Evolutionary conservation across 306 rosid genomes (phyloP).

Genomic region (Quercus glauca): DNA sequence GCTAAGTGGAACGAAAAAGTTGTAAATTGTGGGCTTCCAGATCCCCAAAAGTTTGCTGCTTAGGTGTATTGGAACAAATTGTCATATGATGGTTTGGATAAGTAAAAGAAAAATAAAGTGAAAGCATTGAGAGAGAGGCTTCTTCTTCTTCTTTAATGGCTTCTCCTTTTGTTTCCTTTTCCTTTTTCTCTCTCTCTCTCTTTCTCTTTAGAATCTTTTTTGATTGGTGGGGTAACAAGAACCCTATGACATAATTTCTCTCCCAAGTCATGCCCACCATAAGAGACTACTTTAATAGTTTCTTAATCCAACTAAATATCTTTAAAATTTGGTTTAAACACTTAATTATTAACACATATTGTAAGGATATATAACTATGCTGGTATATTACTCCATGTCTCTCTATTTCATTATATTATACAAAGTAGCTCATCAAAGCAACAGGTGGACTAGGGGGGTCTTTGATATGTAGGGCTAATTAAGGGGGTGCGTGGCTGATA

Average conservation of each 20-base stretch:
- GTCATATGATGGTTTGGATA: constrained; percentile 31
- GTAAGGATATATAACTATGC: too few relatives aligned
- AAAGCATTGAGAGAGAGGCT: constrained; percentile 10
- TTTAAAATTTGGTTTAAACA: background rate
- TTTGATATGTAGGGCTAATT: constrained; percentile 16
- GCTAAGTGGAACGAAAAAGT: constrained; percentile 34
- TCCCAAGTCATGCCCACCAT: constrained; percentile 21
- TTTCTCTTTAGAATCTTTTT: constrained; percentile 27
- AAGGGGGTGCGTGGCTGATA: constrained; percentile 11
- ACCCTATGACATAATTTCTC: constrained; percentile 18
- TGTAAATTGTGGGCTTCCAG: constrained; percentile 30
- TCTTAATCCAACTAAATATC: constrained; percentile 1
- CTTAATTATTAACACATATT: background rate
- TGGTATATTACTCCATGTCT: too few relatives aligned
- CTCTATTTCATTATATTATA: background rate
- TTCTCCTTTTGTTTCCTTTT: constrained; percentile 7
- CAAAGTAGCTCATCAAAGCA: constrained; percentile 3
- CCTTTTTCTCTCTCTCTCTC: background rate
- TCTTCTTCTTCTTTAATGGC: constrained; percentile 13
- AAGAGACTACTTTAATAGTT: background rate
- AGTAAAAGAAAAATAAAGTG: constrained; percentile 20
- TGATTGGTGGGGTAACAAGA: constrained; percentile 24
- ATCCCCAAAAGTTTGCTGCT: constrained; percentile 33
- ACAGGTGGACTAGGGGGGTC: constrained; percentile 1
- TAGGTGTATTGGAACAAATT: constrained; percentile 27